Conservation (phyloP, 768 basidiomycete species). For the Mycena belliarum region DNA sequence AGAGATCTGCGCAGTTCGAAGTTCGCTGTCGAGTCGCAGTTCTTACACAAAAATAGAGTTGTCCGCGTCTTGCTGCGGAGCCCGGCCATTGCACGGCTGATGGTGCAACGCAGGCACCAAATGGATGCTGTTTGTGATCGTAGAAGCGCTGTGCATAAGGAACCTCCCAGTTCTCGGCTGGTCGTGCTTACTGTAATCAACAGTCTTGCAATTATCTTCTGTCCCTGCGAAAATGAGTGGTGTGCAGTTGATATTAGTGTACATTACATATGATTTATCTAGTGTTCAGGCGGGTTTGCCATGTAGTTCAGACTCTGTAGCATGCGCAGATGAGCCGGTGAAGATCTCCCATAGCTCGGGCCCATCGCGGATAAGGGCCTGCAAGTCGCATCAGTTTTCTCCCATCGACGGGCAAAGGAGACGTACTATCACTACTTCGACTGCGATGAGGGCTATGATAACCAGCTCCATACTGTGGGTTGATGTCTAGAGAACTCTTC, state of each 20-base stretch:
- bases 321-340: conserved; percentile 29
- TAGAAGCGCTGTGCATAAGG: too few species aligned
- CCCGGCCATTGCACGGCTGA: too few species aligned
- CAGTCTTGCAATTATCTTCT: too few species aligned
- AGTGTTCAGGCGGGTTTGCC: neutral
- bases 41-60: too few species aligned
- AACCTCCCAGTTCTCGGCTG: too few species aligned
- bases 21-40: too few species aligned
- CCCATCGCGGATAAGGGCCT: conserved; percentile 79
- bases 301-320: neutral
- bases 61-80: too few species aligned
- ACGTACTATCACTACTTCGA: conserved; percentile 89
- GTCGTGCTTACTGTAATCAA: too few species aligned
- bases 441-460: conserved; percentile 92
- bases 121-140: too few species aligned
- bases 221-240: neutral
- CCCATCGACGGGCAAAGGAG: neutral
- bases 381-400: neutral
- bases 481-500: conserved; percentile 60
- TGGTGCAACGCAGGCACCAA: too few species aligned
- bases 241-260: neutral
- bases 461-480: conserved; percentile 93
- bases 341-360: conserved; percentile 73
- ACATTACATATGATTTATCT: neutral
- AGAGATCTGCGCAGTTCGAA: too few species aligned